Evolutionary conservation across 2,329 filamentous ascomycete species (phyloP), one percentile per base, ranked within the genome.

Genomic region (Fusarium brachygibbosum): DNA sequence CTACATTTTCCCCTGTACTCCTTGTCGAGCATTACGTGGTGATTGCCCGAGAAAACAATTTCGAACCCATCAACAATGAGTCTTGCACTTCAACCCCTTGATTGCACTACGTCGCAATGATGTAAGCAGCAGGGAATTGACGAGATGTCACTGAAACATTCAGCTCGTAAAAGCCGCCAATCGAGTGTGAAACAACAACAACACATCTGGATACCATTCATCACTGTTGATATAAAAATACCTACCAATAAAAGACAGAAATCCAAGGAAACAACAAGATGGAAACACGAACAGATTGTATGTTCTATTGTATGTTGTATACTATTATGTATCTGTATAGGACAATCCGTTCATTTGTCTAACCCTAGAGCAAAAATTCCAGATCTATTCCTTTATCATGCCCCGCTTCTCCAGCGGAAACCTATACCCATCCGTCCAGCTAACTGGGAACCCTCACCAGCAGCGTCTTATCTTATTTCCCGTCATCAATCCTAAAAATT

Each of bases 281-380:
- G 42, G 48, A 57, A 52, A 66, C 19, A 58, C 41, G 31, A 65
- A 65, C 45, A 65, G 34, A 29, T 38, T 65, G 53, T 31, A 60
- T 60, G 60, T 45, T 65, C 60, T 65, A 65, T 53, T 65, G 62
- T 65, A 53, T 65, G 53, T 42, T 48, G 37, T 73, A 58, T 62
- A 68, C 31, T 72, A 68, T 73, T 66, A 71, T 61, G 55, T 69
- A 70, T 65, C 45, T 57, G 44, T 57, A 61, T 68, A 52, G 61
- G 71, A 69, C 63, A 66, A 66, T 68, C 61, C 70, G 55, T 75
- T 74, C 73, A 72, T 74, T 73, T 66, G 63, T 75, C 71, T 75
- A 72, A 72, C 72, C 63, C 59, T 69, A 63, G 66, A 57, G 66
- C 55, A 68, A 66, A 55, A 61, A 62, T 64, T 45, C 62, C 66